phyloP scores from a whole-genome alignment of 257 asterid species.

The Euphrasia confusa region DNA sequence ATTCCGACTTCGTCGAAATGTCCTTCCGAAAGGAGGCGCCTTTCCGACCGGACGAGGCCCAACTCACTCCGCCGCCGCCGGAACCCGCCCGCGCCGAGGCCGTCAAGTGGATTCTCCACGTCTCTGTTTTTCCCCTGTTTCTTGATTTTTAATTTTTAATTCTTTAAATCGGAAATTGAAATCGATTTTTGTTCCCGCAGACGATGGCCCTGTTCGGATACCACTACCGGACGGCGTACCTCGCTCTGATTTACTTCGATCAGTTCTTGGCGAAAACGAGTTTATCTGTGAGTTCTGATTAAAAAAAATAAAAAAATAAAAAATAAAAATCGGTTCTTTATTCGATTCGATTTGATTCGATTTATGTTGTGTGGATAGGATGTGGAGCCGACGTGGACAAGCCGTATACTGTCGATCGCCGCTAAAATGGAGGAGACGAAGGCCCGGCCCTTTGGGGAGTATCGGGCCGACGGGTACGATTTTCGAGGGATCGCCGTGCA shows the following conservation, averaged over 20 bases:
- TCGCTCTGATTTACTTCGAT: slow-evolving; percentile 40
- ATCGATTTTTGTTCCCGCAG: slow-evolving; percentile 25
- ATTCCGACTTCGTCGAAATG: slow-evolving; percentile 29
- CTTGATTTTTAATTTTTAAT: not conserved
- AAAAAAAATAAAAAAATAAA: too few relatives aligned
- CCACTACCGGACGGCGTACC: slow-evolving; percentile 38
- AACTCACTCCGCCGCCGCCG: slow-evolving; percentile 19
- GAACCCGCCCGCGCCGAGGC: slow-evolving; percentile 36
- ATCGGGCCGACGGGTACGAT: slow-evolving; percentile 22
- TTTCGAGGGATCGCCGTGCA: slow-evolving; percentile 26
- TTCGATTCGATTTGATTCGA: not conserved
- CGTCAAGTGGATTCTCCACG: slow-evolving; percentile 44
- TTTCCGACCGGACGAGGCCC: slow-evolving; percentile 14
- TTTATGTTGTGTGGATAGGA: slow-evolving; percentile 21
- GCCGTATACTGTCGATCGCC: slow-evolving; percentile 32
- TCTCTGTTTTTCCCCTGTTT: slow-evolving; percentile 11
- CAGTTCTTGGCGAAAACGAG: slow-evolving; percentile 29
- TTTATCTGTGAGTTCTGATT: slow-evolving; percentile 31
- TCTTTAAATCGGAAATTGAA: not conserved
- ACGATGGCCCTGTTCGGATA: slow-evolving; percentile 37
- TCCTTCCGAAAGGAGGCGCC: slow-evolving; percentile 22
- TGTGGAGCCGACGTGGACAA: slow-evolving; percentile 19
- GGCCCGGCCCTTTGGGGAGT: slow-evolving; percentile 19
- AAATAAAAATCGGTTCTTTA: too few relatives aligned
- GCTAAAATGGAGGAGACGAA: slow-evolving; percentile 37